Conservation (phyloP, 495 filamentous ascomycete genomes). For the Talaromyces adpressus region DNA sequence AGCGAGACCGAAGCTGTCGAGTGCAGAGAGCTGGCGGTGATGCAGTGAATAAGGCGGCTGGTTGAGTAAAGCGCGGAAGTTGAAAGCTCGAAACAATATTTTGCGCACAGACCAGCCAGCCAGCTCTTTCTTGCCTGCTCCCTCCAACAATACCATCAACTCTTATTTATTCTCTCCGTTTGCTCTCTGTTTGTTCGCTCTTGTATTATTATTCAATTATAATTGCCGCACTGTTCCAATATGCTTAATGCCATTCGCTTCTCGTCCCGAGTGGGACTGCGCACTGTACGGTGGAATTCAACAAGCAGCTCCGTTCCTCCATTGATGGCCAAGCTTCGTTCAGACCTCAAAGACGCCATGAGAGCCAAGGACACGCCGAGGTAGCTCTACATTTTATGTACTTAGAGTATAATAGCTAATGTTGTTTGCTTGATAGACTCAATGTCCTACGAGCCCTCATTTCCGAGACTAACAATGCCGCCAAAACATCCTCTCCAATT, state of each 20-base stretch:
- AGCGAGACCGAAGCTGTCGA: not conserved
- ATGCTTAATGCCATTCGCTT: constrained; percentile 26
- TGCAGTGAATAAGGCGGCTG: not conserved
- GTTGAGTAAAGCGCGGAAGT: not conserved
- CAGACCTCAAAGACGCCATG: constrained; percentile 57
- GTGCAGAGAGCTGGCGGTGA: not conserved
- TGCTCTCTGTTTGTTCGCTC: constrained; percentile 7
- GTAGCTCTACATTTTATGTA: constrained; percentile 15
- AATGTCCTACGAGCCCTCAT: constrained; percentile 55
- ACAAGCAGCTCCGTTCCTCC: constrained; percentile 35
- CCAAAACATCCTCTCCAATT: constrained; percentile 52
- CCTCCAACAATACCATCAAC: not conserved
- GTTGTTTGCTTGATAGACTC: constrained; percentile 21
- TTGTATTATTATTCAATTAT: constrained; percentile 9
- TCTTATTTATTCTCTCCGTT: not conserved
- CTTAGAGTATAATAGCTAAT: constrained; percentile 4
- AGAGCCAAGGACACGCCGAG: constrained; percentile 50
- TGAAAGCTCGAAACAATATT: constrained; percentile 1
- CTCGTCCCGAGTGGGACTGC: constrained; percentile 19
- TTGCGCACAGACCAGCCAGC: constrained; percentile 5
- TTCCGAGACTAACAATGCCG: constrained; percentile 55
- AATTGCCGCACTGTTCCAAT: not conserved
- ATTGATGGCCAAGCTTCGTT: constrained; percentile 43
- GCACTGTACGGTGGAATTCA: constrained; percentile 35
- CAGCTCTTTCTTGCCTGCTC: not conserved